Percentiles rank a stretch among this genome's conserved stretches.
phyloP scores from a whole-genome alignment of 495 filamentous ascomycete genomes.

The Trichoderma orchidacearum region DNA sequence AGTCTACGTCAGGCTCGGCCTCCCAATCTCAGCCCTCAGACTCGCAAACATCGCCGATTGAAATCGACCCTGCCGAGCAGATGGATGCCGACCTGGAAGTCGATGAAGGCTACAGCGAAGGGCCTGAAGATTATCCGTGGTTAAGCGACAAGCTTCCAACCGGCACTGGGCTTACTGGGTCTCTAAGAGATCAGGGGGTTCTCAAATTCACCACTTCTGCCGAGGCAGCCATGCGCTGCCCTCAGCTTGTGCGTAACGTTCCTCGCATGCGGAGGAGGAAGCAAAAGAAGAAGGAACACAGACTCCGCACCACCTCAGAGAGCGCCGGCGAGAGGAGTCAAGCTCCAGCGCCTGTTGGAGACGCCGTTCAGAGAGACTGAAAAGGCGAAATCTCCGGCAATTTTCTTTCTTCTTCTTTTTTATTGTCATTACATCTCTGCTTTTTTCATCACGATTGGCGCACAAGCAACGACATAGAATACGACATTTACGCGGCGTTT shows the following conservation, averaged over 20 bases:
- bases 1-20: neutral
- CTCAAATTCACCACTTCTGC: neutral
- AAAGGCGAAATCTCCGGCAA: neutral
- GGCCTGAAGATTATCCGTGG: neutral
- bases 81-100: neutral
- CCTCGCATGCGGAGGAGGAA: slow-evolving; percentile 18
- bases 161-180: neutral
- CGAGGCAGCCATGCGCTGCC: slow-evolving; percentile 15
- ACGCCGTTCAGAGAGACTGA: neutral
- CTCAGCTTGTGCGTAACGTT: slow-evolving; percentile 16
- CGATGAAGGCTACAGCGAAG: neutral
- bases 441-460: neutral
- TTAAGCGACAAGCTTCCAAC: neutral
- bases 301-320: neutral
- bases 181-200: neutral
- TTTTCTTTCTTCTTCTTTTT: neutral
- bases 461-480: neutral
- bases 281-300: neutral
- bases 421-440: neutral
- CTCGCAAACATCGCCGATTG: neutral
- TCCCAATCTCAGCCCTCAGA: neutral
- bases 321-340: neutral
- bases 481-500: neutral
- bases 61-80: neutral
- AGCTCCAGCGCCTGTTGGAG: neutral